Conservation (phyloP, 768 basidiomycete genomes). For the Lactarius trivialis region DNA sequence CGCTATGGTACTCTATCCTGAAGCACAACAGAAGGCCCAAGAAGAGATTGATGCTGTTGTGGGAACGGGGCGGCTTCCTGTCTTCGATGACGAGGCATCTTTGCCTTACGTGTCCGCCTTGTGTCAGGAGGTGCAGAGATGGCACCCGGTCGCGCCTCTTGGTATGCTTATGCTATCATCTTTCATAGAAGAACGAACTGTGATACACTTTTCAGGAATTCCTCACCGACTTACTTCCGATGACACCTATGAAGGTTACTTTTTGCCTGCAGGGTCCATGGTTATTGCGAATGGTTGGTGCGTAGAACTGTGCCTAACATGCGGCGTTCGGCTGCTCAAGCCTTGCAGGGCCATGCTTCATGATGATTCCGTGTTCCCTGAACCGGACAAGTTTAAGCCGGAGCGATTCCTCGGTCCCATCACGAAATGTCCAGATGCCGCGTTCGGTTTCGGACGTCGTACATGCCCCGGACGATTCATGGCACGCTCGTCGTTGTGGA, state of each 20-base stretch:
- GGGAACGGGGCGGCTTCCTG: slow-evolving; percentile 27
- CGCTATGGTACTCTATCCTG: slow-evolving; percentile 30
- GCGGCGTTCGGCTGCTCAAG: not conserved
- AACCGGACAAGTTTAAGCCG: slow-evolving; percentile 35
- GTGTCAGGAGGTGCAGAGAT: slow-evolving; percentile 27
- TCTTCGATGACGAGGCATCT: slow-evolving; percentile 23
- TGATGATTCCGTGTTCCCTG: slow-evolving; percentile 30
- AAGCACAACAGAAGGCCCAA: slow-evolving; percentile 29
- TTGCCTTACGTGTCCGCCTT: slow-evolving; percentile 28
- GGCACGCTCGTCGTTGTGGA: slow-evolving; percentile 15
- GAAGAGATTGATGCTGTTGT: slow-evolving; percentile 30
- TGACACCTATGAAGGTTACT: slow-evolving; percentile 18
- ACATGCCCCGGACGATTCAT: slow-evolving; percentile 28
- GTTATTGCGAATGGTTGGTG: slow-evolving; percentile 9
- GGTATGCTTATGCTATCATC: slow-evolving; percentile 11
- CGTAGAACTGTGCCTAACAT: not conserved
- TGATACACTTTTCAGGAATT: not conserved
- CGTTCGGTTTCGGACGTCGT: slow-evolving; percentile 18
- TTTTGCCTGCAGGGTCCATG: slow-evolving; percentile 17
- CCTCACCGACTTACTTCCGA: slow-evolving; percentile 14
- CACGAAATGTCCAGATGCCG: slow-evolving; percentile 5
- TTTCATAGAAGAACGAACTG: not conserved
- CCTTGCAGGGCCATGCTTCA: slow-evolving; percentile 29
- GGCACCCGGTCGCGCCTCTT: slow-evolving; percentile 29
- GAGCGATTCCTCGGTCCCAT: slow-evolving; percentile 29